A percentile compares a stretch with the other conserved stretches of the same genome.
phyloP scores from a whole-genome alignment of 2,329 filamentous ascomycete species.

The Trichoderma sp. region DNA sequence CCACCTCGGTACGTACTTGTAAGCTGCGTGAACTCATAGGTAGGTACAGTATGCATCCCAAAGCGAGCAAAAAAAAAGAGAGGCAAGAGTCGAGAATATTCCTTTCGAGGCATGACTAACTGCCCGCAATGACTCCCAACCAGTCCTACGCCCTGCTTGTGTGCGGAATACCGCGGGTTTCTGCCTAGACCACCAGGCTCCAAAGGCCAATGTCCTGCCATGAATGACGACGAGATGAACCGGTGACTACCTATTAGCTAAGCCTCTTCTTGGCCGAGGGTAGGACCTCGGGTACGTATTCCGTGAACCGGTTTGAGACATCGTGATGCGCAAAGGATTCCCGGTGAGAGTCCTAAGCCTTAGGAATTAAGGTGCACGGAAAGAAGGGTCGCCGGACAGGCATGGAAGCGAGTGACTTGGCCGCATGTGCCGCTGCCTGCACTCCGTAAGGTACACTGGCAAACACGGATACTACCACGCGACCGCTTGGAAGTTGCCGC shows the following conservation, averaged over 20 bases:
- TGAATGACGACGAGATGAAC: neutral
- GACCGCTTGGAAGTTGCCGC: neutral
- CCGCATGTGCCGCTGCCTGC: neutral
- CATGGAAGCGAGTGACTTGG: neutral
- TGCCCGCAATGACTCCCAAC: neutral
- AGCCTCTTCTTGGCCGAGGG: neutral
- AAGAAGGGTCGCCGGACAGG: neutral
- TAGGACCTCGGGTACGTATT: neutral
- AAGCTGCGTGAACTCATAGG: neutral
- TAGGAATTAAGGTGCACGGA: neutral
- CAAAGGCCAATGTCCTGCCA: neutral
- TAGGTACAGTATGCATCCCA: neutral
- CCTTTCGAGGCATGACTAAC: neutral
- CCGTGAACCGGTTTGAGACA: neutral
- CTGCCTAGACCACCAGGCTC: conserved; percentile 6
- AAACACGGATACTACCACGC: neutral
- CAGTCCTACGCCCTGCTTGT: neutral
- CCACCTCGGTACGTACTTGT: neutral
- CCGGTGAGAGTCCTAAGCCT: neutral
- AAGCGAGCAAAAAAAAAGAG: neutral
- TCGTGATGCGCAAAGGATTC: neutral
- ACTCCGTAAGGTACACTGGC: neutral
- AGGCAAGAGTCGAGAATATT: neutral
- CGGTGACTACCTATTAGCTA: neutral
- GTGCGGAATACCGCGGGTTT: neutral